Percentiles rank a stretch among this genome's conserved stretches.
Conservation (phyloP, 371 early-diverging fungal species). For the Entomophthora muscae region DNA sequence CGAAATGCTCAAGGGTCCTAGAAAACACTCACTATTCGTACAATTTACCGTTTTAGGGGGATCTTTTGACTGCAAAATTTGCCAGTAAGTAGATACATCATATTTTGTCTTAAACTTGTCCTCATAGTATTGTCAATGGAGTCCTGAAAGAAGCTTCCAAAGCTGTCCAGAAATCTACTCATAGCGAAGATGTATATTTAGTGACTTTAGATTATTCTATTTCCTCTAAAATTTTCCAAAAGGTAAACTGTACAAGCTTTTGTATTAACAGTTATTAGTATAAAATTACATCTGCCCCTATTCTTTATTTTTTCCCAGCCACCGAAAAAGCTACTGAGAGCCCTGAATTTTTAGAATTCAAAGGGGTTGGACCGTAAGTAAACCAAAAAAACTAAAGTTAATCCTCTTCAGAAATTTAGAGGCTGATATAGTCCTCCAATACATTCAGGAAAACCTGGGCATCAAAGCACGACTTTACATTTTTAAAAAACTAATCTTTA, state of each 20-base stretch:
- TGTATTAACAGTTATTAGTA: neutral
- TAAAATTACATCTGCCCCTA: constrained; percentile 2
- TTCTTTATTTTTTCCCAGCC: constrained; percentile 1
- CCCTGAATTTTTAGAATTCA: constrained; percentile 1
- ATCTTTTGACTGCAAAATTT: constrained; percentile 51
- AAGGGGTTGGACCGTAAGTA: neutral
- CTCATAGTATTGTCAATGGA: neutral
- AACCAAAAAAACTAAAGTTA: too few relatives aligned
- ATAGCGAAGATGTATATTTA: neutral
- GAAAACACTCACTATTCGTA: constrained; percentile 54
- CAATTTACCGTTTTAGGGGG: constrained; percentile 48
- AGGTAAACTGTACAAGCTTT: neutral
- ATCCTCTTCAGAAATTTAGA: neutral
- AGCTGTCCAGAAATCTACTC: neutral
- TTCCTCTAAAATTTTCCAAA: neutral
- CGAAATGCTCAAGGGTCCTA: constrained; percentile 41
- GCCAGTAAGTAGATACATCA: constrained; percentile 28
- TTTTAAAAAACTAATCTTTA: neutral
- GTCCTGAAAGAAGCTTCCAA: neutral
- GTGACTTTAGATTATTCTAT: neutral
- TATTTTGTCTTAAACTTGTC: neutral
- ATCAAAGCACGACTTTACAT: neutral
- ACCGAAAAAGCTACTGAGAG: neutral
- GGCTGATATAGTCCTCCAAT: too few relatives aligned
- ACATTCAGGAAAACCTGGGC: too few relatives aligned